A percentile compares a stretch with the other conserved stretches of the same genome.
Conservation (phyloP, 768 basidiomycete genomes). For the Suillus decipiens region DNA sequence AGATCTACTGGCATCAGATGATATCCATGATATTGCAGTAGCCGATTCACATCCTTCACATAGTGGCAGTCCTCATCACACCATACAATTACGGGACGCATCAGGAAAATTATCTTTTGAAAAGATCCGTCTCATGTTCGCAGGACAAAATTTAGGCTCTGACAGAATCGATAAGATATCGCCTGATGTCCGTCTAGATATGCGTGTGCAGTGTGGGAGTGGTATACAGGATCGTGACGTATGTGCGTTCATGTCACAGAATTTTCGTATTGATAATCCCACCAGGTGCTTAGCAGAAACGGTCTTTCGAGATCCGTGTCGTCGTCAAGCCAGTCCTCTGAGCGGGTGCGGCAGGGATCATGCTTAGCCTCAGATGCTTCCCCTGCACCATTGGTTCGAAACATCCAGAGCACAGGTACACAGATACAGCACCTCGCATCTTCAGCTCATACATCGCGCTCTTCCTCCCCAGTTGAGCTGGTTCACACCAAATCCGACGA, state of each 20-base stretch:
- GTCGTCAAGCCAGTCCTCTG: not conserved
- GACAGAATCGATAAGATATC: not conserved
- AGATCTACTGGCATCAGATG: conserved; percentile 33
- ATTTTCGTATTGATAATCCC: not conserved
- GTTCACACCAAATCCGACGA: not conserved
- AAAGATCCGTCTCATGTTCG: conserved; percentile 32
- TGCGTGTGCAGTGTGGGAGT: not conserved
- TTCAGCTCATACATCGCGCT: not conserved
- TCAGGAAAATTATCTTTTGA: conserved; percentile 34
- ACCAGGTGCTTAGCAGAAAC: not conserved
- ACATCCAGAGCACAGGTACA: not conserved
- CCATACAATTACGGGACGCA: conserved; percentile 23
- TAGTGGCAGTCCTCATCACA: conserved; percentile 6
- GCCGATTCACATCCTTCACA: not conserved
- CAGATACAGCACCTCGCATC: no score
- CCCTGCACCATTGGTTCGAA: not conserved
- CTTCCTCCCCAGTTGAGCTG: not conserved
- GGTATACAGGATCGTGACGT: not conserved
- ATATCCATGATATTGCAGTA: conserved; percentile 17
- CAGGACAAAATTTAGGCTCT: conserved; percentile 16
- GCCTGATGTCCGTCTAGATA: not conserved
- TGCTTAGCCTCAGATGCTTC: not conserved
- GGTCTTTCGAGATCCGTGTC: conserved; percentile 2
- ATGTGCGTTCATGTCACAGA: not conserved
- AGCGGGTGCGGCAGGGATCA: not conserved